These are phyloP conservation scores for Geotrichum reessii DNA, from an alignment of 1,139 yeast genomes.

Conservation along the genomic window DNA sequence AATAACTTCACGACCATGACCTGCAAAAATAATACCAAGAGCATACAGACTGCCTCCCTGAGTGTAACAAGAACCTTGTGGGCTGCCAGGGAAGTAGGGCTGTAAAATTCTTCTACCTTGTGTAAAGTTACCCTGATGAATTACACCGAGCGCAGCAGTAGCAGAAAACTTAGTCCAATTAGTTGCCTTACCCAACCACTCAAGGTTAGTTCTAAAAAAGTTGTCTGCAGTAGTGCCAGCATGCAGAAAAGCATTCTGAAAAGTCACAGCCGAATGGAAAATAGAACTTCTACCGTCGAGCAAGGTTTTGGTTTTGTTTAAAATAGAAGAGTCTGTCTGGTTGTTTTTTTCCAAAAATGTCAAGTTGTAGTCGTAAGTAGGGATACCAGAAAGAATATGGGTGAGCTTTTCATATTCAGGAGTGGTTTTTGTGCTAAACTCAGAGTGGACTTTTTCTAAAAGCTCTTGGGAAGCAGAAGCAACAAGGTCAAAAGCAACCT, in stretches of 20 bases:
- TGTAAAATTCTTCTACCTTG: conserved; percentile 84
- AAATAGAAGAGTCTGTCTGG: conserved; percentile 76
- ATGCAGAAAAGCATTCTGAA: conserved; percentile 90
- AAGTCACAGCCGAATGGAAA: conserved; percentile 93
- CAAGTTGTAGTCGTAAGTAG: conserved; percentile 87
- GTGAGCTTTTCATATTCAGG: conserved; percentile 44
- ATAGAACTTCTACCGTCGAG: conserved; percentile 91
- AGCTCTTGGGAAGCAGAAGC: conserved; percentile 91
- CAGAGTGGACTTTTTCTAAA: conserved; percentile 52
- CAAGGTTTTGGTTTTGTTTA: conserved; percentile 72
- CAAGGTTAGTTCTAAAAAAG: conserved; percentile 82
- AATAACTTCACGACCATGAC: conserved; percentile 86
- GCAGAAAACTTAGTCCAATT: conserved; percentile 98
- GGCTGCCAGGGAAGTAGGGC: conserved; percentile 84
- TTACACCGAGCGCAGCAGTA: conserved; percentile 96
- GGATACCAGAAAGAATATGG: conserved; percentile 81
- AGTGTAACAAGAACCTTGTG: conserved; percentile 57
- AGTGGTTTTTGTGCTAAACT: conserved; percentile 39
- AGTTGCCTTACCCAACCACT: conserved; percentile 95
- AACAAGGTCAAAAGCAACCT: conserved; percentile 92
- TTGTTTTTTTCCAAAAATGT: conserved; percentile 83
- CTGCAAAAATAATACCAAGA: conserved; percentile 89
- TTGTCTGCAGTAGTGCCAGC: conserved; percentile 96
- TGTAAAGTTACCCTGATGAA: conserved; percentile 88
- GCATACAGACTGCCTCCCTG: conserved; percentile 96